A percentile compares a stretch with the other conserved stretches of the same genome.
phyloP scores from a whole-genome alignment of 345 rosid genomes.

The Populus nigra region DNA sequence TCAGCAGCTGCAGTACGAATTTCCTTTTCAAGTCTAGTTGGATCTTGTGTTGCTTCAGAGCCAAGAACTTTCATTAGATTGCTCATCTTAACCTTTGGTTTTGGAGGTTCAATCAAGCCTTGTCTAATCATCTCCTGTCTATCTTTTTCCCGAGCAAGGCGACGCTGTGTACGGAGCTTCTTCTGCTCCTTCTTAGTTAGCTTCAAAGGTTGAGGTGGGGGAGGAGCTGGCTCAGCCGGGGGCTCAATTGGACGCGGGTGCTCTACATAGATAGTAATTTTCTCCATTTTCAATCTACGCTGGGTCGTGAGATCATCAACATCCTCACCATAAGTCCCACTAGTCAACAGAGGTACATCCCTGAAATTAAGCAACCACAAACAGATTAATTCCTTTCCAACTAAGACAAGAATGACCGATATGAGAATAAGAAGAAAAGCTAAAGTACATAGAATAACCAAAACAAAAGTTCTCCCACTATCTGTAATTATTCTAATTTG shows the following conservation, averaged over 20 bases:
- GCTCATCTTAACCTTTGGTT: constrained; percentile 90
- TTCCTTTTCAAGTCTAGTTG: constrained; percentile 92
- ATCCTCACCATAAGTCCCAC: constrained; percentile 54
- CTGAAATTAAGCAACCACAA: constrained; percentile 38
- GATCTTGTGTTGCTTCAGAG: constrained; percentile 98
- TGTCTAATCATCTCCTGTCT: constrained; percentile 97
- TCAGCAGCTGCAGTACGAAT: constrained; percentile 91
- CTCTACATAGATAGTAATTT: constrained; percentile 73
- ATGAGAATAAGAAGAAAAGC: not conserved
- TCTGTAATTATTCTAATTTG: not conserved
- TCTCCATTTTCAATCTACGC: constrained; percentile 61
- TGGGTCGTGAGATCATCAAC: constrained; percentile 38
- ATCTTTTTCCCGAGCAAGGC: constrained; percentile 84
- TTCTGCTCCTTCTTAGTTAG: constrained; percentile 94
- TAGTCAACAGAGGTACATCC: constrained; percentile 61
- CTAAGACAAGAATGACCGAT: not conserved
- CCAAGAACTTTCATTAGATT: constrained; percentile 96
- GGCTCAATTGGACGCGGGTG: constrained; percentile 95
- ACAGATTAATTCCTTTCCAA: not conserved
- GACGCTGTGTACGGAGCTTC: constrained; percentile 91
- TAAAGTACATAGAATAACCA: not conserved
- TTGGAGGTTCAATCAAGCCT: constrained; percentile 90
- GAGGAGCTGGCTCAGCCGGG: constrained; percentile 92
- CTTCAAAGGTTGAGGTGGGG: constrained; percentile 91
- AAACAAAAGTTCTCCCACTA: not conserved